Evolutionary conservation across 805 yeast species (phyloP), one percentile per base, ranked within the genome.

Genomic region (Cyberlindnera xishuangbannaensis): DNA sequence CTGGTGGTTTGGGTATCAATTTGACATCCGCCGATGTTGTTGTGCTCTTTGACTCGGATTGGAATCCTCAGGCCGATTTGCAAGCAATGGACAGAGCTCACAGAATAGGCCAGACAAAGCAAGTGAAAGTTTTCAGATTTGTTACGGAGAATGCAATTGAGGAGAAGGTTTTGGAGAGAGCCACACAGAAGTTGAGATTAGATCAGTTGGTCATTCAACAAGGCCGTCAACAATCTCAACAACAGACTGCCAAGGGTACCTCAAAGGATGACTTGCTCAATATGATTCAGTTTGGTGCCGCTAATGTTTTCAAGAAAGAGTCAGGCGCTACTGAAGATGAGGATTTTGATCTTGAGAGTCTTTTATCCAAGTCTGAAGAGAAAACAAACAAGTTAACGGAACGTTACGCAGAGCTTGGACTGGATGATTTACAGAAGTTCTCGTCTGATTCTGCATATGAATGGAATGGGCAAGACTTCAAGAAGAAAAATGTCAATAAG

Each of bases 21-120:
- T 67, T 83, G 50, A 83, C 92, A 4, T 63, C 78, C n/a, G 92
- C 92, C 2, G 88, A 83, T 56, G 66, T 78, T 42, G 94, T 83
- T 29, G 71, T 83, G 3, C 57, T 83, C 28, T 83, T 66, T 52
- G 94, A 83, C 58, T 78, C 87, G 4, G 94, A 83, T 55, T 83
- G 94, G 94, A 83, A 83, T 46, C 94, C 94, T 1, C 94, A 83
- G 52, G 92, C 90, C 4, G 94, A 83, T 66, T 68, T 83, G 44
- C 94, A 83, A 58, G 90, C 90, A 1, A 83, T 83, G 92, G 94
- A 83, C 54, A 71, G 94, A 63, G 92, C 92, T 0, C 94, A 83
- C 58, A 72, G 94, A 67, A 83, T 83, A 52, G 94, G 94, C 6
- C 94, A 83, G 55, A 83, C 80, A 28, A 83, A 82, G 45, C 94